Conservation (phyloP, 2,329 filamentous ascomycete species). For the Aspergillus terreus region DNA sequence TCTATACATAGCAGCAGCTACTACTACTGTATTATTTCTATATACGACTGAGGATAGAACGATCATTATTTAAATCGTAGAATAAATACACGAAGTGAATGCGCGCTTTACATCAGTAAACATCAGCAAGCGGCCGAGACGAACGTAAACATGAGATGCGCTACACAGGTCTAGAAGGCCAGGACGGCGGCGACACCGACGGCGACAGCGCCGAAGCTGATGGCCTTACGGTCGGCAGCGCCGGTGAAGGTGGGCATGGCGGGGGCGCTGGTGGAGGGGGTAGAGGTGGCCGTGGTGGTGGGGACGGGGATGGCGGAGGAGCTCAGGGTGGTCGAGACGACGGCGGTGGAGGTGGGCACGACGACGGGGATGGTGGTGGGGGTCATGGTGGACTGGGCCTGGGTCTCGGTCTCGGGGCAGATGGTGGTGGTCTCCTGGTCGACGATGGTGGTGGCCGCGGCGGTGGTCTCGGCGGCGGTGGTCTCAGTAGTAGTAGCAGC, state of each 20-base stretch:
- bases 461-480: constrained; percentile 7
- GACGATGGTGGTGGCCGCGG: constrained; percentile 5
- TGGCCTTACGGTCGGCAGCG: constrained; percentile 31
- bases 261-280: constrained; percentile 9
- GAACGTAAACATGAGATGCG: neutral
- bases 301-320: constrained; percentile 13
- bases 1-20: no score
- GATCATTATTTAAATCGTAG: neutral
- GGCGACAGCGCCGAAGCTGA: constrained; percentile 33
- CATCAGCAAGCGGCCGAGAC: neutral
- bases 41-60: no score
- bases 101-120: constrained; percentile 1
- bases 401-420: constrained; percentile 8
- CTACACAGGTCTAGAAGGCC: constrained; percentile 28
- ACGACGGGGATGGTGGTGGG: constrained; percentile 9
- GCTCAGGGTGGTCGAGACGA: constrained; percentile 10
- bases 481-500: neutral
- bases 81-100: constrained; percentile 2
- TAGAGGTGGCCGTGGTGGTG: constrained; percentile 10
- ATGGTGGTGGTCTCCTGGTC: constrained; percentile 9
- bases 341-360: constrained; percentile 10
- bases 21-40: no score
- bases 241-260: constrained; percentile 24
- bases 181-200: constrained; percentile 33
- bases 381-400: neutral